These are phyloP conservation scores for Aureobasidium leucospermi DNA, from an alignment of 2,329 filamentous ascomycete species.

Conservation along the genomic window DNA sequence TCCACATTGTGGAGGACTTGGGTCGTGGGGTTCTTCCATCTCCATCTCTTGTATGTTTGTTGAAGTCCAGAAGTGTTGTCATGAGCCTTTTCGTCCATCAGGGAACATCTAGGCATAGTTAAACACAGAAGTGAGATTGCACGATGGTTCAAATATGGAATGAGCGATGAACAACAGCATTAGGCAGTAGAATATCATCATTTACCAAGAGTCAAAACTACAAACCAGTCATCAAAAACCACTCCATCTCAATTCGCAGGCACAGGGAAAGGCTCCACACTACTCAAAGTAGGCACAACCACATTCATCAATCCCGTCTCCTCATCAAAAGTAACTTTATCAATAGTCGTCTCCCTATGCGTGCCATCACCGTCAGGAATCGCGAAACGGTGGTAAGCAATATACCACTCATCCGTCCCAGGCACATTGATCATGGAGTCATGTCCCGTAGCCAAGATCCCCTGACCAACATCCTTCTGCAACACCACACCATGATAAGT, in stretches of 20 bases:
- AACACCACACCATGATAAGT: conserved; percentile 40
- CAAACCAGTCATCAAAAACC: no score
- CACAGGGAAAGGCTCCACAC: conserved; percentile 15
- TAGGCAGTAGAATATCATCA: no score
- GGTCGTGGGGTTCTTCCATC: no score
- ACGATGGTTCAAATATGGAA: no score
- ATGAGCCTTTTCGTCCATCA: no score
- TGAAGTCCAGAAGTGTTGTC: no score
- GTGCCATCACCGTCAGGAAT: conserved; percentile 41
- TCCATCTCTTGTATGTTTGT: no score
- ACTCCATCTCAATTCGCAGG: background rate
- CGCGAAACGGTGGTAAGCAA: conserved; percentile 43
- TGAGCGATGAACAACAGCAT: no score
- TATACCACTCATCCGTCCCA: conserved; percentile 44
- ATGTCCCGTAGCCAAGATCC: conserved; percentile 42
- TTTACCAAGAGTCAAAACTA: no score
- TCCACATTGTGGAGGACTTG: no score
- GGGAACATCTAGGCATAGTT: no score
- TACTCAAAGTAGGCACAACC: conserved; percentile 32
- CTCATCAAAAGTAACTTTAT: conserved; percentile 33
- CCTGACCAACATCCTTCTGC: conserved; percentile 34
- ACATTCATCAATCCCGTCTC: conserved; percentile 31
- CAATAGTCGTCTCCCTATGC: conserved; percentile 38
- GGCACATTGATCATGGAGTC: conserved; percentile 42
- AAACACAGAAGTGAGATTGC: no score